Base-by-base conservation (phyloP, 2,329 filamentous ascomycete species). In the Trematosphaeria pertusa region DNA sequence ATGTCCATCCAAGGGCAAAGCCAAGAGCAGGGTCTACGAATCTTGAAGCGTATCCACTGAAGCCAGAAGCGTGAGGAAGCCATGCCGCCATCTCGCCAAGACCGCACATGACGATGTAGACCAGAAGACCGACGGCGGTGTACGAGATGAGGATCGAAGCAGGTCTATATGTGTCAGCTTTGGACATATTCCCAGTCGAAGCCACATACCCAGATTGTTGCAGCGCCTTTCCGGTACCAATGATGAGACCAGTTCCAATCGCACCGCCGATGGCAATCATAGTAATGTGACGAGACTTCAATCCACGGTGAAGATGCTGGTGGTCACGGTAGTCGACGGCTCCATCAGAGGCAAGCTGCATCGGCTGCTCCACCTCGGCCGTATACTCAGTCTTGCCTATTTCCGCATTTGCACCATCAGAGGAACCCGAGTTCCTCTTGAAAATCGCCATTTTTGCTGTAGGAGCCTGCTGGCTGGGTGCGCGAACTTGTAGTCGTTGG, bases 71-170 rank as follows among this genome's bases (percentile, higher is more conserved):
- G 61, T 91, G 79, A 39, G 89, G 89, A 24, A 94, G 72, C 87
- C 88, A 94, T 41, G 89, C 83, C 7, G 89, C 88, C 88, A 94
- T 94, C 72, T 93, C 89, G 53, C 89, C 89, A 3, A 94, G 82
- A 46, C 83, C 86, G 47, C 85, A 86, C 88, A 94, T 91, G 58
- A 94, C 89, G 32, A 91, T 75, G 71, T 86, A 94, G 56, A 93
- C 89, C 49, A 94, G 73, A 36, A 87, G 73, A 56, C 87, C 87
- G 56, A 89, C 81, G 52, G 87, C 69, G 28, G 82, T 78, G 73
- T 90, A 91, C 8, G 85, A 85, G 67, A 91, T 87, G 58, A 90
- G 78, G 66, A 90, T 83, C 8, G 86, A 83, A 15, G 76, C 87
- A 38, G 87, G 87, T 24, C 78, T 78, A 35, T 10, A 12, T 4